Evolutionary conservation across 192 early-diverging fungal genomes (phyloP), one percentile per base, ranked within the genome.

Genomic region (Blastocladiella britannica): DNA sequence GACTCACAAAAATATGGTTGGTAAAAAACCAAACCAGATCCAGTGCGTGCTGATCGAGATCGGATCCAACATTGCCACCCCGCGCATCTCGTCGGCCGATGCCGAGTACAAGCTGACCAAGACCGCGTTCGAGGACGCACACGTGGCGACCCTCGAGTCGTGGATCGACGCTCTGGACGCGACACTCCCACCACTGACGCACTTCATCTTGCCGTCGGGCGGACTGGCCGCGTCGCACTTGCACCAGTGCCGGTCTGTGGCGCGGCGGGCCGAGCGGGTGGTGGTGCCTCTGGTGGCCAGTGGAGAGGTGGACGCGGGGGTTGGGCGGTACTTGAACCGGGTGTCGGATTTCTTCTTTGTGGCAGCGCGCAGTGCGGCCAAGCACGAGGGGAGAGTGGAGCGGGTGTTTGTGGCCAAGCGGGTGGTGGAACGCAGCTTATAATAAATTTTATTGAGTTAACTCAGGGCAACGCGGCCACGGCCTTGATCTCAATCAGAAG

Each of bases 401-500:
- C 52, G 52, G 5, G 5, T 59, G 29, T 59, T 53, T 22, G 22
- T 24, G 8, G 30, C 43, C 51, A 47, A 47, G 37, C 37, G 37
- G n/a, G 37, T 47, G 15, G 37, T 47, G 15, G 37, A 47, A 20
- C 37, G 37, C n/a, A 47, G 15, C 15, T 20, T 47, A 9, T 47
- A 47, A 20, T 47, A 9, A 47, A n/a, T 30, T 30, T 4, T 30
- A 18, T 37, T 15, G 7, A 5, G 1, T 37, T 5, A 47, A 4
- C 24, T 54, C 26, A 64, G 15, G 76, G 71, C 9, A 60, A 69
- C 54, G 76, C 30, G 5, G 76, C 79, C 9, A 71, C 63, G 55
- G 77, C 70, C 62, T 81, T 81, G 64, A 81, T 81, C 62, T 81
- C 79, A 55, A 81, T 81, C 57, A 81, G 63, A 9, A 81, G 62